Evolutionary conservation across 1,139 yeast species (phyloP), one percentile per base, ranked within the genome.

Genomic region (Casaregolazyma lundiana): DNA sequence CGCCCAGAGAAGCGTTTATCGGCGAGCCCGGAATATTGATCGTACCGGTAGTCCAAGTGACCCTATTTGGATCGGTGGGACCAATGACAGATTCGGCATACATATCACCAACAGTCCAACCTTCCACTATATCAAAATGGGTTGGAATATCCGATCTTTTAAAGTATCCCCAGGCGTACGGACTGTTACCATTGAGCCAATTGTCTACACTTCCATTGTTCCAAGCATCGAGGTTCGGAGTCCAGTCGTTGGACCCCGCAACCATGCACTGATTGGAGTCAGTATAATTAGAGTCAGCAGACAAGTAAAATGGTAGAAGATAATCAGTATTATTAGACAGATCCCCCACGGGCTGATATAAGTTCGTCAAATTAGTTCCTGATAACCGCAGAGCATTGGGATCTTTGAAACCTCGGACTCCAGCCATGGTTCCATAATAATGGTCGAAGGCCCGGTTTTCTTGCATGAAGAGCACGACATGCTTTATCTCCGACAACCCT

Each of bases 391-490:
- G 40, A n/a, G 41, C 59, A 32, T 57, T 59, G 16, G 63, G 63
- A 45, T 59, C 63, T 45, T 59, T 52, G 49, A 57, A 57, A 4
- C 62, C 62, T 32, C 63, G 57, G 6, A 59, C 63, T 17, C 63
- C 63, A 22, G 62, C 55, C 60, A 59, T 53, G 5, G 62, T 52
- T 6, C 62, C 63, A 38, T 53, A 56, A 49, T 59, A 59, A 42
- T 57, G 61, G 48, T 59, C 59, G 39, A 59, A 59, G 20, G 63
- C 60, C 35, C 63, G 52, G 48, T 58, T 58, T 43, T 59, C 63
- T 36, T 59, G 63, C 63, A 59, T 59, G 46, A 57, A 54, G 36
- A 51, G 43, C 30, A 59, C 60, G 15, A 59, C 50, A 45, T 59
- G 62, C 45, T 55, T 48, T 39, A 59, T 52, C 19, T 36, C 43